Base-by-base conservation (phyloP, 148 eudicot genomes). In the Chenopodium album region DNA sequence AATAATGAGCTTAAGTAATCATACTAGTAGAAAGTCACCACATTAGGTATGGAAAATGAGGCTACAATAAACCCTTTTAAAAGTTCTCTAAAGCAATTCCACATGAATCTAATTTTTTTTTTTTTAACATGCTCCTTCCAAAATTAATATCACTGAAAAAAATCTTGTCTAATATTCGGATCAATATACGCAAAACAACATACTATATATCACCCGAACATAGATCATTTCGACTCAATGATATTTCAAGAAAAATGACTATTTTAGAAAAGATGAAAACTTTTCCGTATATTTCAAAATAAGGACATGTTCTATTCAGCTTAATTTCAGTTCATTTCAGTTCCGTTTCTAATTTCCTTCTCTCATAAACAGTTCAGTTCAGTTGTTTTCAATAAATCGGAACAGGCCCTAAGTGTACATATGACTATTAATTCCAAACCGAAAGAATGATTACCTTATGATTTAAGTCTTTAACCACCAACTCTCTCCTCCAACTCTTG, bases 11-110 rank as follows among this genome's bases (percentile, higher is more conserved):
- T 22, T 23, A 7, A 50, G 41, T 64, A 26, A 75, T 76, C 79
- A 60, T 62, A 66, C 67, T 60, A 26, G 13, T 48, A 71, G 19
- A 80, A 84, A 80, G 83, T 80, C 83, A 75, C 44, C 71, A 71
- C 14, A 80, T 81, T 84, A 29, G 86, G 86, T 80, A 62, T 17
- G 76, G 37, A 79, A 73, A 69, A 59, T n/a, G 65, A 65, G 14
- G 20, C 32, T 37, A 37, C 52, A 84, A 75, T 16, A 23, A 23
- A 8, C 32, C 23, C 9, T 3, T 46, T 7, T 20, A 28, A 76
- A 69, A 60, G 56, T 2, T 59, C 47, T 50, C 62, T 50, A 68
- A 41, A 68, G 47, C n/a, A 31, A 65, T 73, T 13, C 28, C 29
- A 71, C 67, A 59, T 66, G 16, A 71, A 70, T 2, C 48, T 31